Percentiles rank a stretch among this genome's conserved stretches.
phyloP scores from a whole-genome alignment of 2,329 filamentous ascomycete species.

The Epichloe typhina region DNA sequence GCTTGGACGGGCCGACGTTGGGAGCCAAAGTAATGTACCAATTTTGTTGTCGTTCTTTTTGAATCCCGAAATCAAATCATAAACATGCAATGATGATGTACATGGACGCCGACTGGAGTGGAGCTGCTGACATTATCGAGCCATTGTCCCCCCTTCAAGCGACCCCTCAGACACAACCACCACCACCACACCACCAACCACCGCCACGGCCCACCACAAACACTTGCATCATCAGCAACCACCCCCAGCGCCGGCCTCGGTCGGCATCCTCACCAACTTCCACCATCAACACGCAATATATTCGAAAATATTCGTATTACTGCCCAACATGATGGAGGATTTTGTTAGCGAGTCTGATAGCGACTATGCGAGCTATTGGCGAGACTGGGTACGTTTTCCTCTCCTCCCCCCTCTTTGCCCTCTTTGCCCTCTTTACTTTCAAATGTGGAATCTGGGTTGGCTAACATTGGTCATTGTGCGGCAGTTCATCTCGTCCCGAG shows the following conservation, averaged over 20 bases:
- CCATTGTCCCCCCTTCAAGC: too few relatives aligned
- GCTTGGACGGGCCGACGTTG: too few relatives aligned
- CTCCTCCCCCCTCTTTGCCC: too few relatives aligned
- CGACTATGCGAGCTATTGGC: conserved; percentile 98
- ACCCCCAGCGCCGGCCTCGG: conserved; percentile 1
- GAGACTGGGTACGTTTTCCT: conserved; percentile 72
- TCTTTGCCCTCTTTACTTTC: too few relatives aligned
- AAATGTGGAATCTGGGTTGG: not conserved
- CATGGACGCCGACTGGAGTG: too few relatives aligned
- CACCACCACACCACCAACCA: not conserved
- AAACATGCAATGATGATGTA: too few relatives aligned
- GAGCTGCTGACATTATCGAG: conserved; percentile 6
- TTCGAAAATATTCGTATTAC: not conserved
- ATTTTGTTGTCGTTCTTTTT: too few relatives aligned
- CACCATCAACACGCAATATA: not conserved
- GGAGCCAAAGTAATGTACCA: too few relatives aligned
- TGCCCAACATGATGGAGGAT: conserved; percentile 63
- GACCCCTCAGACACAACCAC: not conserved
- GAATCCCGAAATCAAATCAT: too few relatives aligned
- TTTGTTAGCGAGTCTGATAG: conserved; percentile 96
- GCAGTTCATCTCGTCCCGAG: conserved; percentile 93
- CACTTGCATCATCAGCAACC: not conserved
- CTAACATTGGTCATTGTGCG: not conserved
- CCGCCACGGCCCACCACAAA: not conserved
- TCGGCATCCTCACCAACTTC: not conserved